These are phyloP conservation scores for Teratosphaeria pseudoeucalypti DNA, from an alignment of 2,329 filamentous ascomycete genomes.

Conservation along the genomic window DNA sequence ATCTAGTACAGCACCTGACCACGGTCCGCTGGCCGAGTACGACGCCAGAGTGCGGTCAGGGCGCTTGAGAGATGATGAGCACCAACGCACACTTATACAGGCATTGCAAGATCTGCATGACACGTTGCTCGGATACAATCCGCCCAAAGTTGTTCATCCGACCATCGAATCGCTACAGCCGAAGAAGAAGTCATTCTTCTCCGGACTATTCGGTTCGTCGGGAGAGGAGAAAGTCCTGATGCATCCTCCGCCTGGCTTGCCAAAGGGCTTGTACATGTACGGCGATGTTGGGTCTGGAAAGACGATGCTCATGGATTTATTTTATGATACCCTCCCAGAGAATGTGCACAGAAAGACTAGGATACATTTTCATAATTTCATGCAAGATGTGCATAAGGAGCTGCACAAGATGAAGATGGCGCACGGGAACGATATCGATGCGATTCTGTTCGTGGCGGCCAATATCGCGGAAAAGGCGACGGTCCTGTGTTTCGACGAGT, in stretches of 20 bases:
- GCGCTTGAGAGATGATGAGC: slow-evolving; percentile 71
- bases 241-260: slow-evolving; percentile 61
- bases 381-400: slow-evolving; percentile 92
- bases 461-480: slow-evolving; percentile 77
- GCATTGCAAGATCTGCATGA: slow-evolving; percentile 82
- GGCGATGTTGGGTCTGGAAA: slow-evolving; percentile 96
- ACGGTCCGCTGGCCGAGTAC: slow-evolving; percentile 78
- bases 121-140: slow-evolving; percentile 62
- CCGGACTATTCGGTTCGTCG: slow-evolving; percentile 50
- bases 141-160: slow-evolving; percentile 66
- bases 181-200: slow-evolving; percentile 43
- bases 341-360: slow-evolving; percentile 75
- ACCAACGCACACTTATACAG: slow-evolving; percentile 85
- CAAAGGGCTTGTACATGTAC: slow-evolving; percentile 85
- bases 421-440: slow-evolving; percentile 82
- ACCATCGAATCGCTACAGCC: slow-evolving; percentile 58
- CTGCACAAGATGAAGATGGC: slow-evolving; percentile 83
- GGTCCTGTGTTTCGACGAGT: slow-evolving; percentile 95
- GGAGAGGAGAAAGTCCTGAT: slow-evolving; percentile 19
- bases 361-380: slow-evolving; percentile 99
- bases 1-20: neutral
- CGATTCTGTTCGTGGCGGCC: slow-evolving; percentile 84
- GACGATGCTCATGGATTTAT: slow-evolving; percentile 99
- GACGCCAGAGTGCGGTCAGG: slow-evolving; percentile 67
- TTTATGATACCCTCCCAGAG: slow-evolving; percentile 80